These are phyloP conservation scores for Rhodotorula sphaerocarpa DNA, from an alignment of 768 basidiomycete genomes.

Conservation along the genomic window DNA sequence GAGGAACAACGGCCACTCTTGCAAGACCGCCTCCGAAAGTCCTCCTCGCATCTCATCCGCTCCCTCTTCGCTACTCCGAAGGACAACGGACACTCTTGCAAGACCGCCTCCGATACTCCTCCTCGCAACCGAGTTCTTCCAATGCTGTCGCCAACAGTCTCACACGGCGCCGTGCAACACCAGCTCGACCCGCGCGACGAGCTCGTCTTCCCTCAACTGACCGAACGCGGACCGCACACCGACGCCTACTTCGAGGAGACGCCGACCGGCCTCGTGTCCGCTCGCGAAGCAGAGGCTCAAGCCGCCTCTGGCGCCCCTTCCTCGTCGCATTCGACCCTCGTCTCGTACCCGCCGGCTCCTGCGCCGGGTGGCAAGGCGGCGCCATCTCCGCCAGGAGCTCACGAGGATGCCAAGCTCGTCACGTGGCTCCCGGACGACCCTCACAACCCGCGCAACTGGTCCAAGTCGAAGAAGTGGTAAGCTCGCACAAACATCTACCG, in stretches of 20 bases:
- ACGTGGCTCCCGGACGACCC: conserved; percentile 28
- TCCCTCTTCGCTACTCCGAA: too few relatives aligned
- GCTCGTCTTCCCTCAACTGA: conserved; percentile 16
- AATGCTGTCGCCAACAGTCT: conserved; percentile 6
- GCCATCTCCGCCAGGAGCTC: too few relatives aligned
- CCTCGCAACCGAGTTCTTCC: background rate
- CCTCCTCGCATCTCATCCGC: too few relatives aligned
- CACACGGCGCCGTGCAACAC: conserved; percentile 20
- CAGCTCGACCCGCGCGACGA: background rate
- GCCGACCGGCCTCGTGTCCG: conserved; percentile 16
- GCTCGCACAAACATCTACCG: background rate
- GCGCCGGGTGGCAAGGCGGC: background rate
- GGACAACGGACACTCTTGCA: too few relatives aligned
- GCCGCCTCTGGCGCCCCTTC: background rate
- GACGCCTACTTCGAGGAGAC: conserved; percentile 15
- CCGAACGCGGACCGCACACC: conserved; percentile 14
- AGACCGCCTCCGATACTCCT: too few relatives aligned
- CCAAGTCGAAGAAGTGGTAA: conserved; percentile 35
- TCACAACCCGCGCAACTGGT: conserved; percentile 38
- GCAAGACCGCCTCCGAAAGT: too few relatives aligned
- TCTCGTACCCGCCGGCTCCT: background rate
- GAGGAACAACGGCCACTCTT: too few relatives aligned
- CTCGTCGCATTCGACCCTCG: background rate
- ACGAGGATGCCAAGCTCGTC: conserved; percentile 36
- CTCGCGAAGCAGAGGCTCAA: conserved; percentile 13